Conservation (phyloP, 306 rosid genomes). For the Corylus avellana region DNA sequence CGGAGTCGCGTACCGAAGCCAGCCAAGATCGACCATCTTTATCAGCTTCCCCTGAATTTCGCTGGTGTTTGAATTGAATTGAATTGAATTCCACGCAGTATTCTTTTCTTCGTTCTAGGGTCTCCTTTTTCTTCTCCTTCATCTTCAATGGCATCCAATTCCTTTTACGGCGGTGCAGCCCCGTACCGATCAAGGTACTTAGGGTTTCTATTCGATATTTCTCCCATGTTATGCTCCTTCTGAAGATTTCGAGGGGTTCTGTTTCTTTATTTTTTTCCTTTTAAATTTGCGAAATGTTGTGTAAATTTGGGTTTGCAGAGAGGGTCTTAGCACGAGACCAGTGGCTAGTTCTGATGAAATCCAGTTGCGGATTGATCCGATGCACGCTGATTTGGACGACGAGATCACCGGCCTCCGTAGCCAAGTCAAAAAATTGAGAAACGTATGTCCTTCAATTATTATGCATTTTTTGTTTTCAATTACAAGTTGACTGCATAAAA, state of each 20-base stretch:
- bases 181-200: slow-evolving; percentile 67
- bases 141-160: slow-evolving; percentile 55
- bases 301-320: slow-evolving; percentile 44
- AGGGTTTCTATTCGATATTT: not conserved
- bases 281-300: not conserved
- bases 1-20: not conserved
- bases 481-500: not conserved
- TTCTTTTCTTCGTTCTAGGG: slow-evolving; percentile 1
- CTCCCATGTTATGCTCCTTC: not conserved
- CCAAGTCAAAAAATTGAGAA: slow-evolving; percentile 78
- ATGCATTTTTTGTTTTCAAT: not conserved
- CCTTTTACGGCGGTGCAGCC: slow-evolving; percentile 55
- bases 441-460: slow-evolving; percentile 41
- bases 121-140: slow-evolving; percentile 22
- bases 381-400: slow-evolving; percentile 64
- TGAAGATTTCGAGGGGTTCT: not conserved
- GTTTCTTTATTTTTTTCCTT: not conserved
- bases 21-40: not conserved
- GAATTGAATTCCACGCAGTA: not conserved
- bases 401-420: slow-evolving; percentile 82
- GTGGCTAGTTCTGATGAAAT: slow-evolving; percentile 72
- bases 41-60: not conserved
- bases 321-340: slow-evolving; percentile 82
- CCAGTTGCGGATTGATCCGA: slow-evolving; percentile 84
- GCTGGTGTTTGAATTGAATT: not conserved